These are phyloP conservation scores for Fusarium euwallaceae DNA, from an alignment of 2,329 filamentous ascomycete species.

Conservation along the genomic window DNA sequence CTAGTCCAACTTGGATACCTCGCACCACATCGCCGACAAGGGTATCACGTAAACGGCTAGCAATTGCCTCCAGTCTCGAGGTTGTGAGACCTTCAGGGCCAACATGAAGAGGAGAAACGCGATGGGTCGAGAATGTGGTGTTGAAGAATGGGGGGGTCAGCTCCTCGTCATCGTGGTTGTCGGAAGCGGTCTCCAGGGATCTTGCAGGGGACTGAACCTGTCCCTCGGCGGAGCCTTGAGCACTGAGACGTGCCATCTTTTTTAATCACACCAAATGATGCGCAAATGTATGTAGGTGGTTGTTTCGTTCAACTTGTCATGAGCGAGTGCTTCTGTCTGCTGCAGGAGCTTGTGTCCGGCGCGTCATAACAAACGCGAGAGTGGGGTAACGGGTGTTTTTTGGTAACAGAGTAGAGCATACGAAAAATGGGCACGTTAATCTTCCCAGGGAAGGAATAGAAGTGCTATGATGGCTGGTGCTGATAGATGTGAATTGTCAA, in stretches of 20 bases:
- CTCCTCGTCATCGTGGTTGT: conserved; percentile 20
- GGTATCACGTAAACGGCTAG: conserved; percentile 64
- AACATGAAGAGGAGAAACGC: conserved; percentile 66
- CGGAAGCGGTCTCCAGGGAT: conserved; percentile 26
- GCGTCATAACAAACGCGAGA: not conserved
- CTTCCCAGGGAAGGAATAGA: not conserved
- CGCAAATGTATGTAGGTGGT: not conserved
- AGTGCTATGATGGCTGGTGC: not conserved
- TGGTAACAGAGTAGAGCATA: not conserved
- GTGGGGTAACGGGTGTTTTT: not conserved
- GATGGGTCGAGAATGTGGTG: conserved; percentile 70
- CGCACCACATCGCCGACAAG: conserved; percentile 72
- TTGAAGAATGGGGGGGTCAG: conserved; percentile 64
- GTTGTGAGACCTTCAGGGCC: conserved; percentile 56
- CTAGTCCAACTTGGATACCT: conserved; percentile 67
- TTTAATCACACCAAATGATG: not conserved
- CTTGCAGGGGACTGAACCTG: conserved; percentile 35
- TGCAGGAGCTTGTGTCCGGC: not conserved
- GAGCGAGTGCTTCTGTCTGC: not conserved
- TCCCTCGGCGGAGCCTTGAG: conserved; percentile 31
- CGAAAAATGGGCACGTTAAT: not conserved
- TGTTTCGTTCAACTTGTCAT: not conserved
- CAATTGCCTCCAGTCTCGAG: conserved; percentile 57
- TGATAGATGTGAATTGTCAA: not conserved
- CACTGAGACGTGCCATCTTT: conserved; percentile 43